Base-by-base conservation (phyloP, 371 early-diverging fungal species). In the Lichtheimia corymbifera region DNA sequence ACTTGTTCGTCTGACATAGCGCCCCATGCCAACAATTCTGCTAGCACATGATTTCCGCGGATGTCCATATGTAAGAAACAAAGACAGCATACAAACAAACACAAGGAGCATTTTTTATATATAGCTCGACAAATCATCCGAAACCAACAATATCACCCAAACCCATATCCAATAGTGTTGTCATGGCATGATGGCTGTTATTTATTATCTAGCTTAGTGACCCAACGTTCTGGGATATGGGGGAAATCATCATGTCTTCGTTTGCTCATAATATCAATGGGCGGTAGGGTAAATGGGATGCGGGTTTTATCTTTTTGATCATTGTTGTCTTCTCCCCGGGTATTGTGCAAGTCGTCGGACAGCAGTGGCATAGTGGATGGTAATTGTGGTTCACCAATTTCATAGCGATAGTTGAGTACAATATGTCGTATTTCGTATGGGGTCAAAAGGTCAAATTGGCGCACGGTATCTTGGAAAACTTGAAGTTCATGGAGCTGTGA, bases 321-420 rank as follows among this genome's bases (percentile, higher is more conserved):
- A 35, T 35, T 22, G 22, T 22, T 2, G 1, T 22, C 11, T 35
- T 9, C 35, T 9, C 28, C 28, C 3, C 11, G 35, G 35, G 35
- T 35, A 35, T 35, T 35, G 35, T 35, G 11, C 11, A 35, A 2
- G 47, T 47, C 47, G 1, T 47, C n/a, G 12, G 47, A 47, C 47
- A 47, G 5, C 6, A 1, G 14, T n/a, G 47, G 47, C 47, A 22
- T 47, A 9, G 47, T 47, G 17, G 47, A 5, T 22, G 90, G 78
- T n/a, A 93, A 59, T 7, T 77, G 72, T 17, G 70, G 61, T 66
- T 95, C 96, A 18, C 85, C 86, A n/a, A 91, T 84, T 64, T 97
- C 97, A 64, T 93, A 97, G 12, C 90, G 84, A 68, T 97, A 97
- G n/a, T 73, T 71, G 28, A 81, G 83, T 18, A 92, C 83, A 22